These are phyloP conservation scores for Ogataea polymorpha DNA, from an alignment of 805 yeast species.

Conservation along the genomic window DNA sequence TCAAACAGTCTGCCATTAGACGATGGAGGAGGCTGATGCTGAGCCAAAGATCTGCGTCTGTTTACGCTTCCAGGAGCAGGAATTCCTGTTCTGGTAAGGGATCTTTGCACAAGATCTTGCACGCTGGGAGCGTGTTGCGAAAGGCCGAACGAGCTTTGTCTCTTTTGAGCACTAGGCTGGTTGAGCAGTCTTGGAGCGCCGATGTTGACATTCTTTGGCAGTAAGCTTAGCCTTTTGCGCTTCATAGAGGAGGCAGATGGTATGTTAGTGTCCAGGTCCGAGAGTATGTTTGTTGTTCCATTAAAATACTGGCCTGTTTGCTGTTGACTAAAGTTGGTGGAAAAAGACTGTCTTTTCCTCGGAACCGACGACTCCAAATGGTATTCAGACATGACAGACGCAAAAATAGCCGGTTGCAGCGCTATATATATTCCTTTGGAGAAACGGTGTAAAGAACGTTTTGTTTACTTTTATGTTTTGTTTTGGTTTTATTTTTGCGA, in stretches of 20 bases:
- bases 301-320: conserved; percentile 14
- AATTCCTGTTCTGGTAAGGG: conserved; percentile 23
- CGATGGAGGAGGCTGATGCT: conserved; percentile 17
- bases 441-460: conserved; percentile 2
- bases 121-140: conserved; percentile 21
- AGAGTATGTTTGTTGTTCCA: conserved; percentile 18
- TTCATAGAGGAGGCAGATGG: conserved; percentile 15
- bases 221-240: conserved; percentile 28
- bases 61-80: conserved; percentile 13
- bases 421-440: conserved; percentile 4
- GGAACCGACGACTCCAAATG: conserved; percentile 20
- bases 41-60: conserved; percentile 17
- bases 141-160: conserved; percentile 27
- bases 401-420: not conserved
- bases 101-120: conserved; percentile 28
- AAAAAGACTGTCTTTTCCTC: conserved; percentile 23
- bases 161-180: conserved; percentile 21
- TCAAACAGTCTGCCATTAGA: conserved; percentile 23
- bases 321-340: conserved; percentile 14
- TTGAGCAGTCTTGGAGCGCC: conserved; percentile 31
- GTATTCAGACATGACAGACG: conserved; percentile 19
- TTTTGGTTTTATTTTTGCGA: conserved; percentile 10
- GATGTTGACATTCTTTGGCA: conserved; percentile 29
- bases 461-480: conserved; percentile 12
- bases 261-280: conserved; percentile 3